Conservation (phyloP, 768 basidiomycete genomes). For the Guyanaporus albipodus region DNA sequence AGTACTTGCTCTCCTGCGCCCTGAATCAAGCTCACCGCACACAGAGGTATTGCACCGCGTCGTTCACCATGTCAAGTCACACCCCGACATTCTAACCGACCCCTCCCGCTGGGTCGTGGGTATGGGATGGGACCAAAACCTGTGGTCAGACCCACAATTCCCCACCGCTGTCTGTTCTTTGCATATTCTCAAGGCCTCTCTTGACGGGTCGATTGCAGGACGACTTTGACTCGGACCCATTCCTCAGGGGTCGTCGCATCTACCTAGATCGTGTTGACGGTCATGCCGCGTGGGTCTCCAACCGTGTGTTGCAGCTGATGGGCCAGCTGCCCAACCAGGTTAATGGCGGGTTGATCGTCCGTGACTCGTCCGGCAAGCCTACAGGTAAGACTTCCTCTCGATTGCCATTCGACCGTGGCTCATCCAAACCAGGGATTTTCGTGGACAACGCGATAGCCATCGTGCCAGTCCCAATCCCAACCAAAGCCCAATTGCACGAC, state of each 20-base stretch:
- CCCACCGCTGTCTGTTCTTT: constrained; percentile 60
- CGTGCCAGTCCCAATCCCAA: constrained; percentile 62
- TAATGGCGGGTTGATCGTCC: constrained; percentile 72
- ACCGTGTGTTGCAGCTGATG: constrained; percentile 62
- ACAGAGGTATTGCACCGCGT: constrained; percentile 63
- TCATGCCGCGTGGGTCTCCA: constrained; percentile 86
- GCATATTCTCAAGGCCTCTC: constrained; percentile 6
- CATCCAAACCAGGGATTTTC: constrained; percentile 51
- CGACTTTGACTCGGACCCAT: constrained; percentile 67
- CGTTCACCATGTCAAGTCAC: constrained; percentile 52
- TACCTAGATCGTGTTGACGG: constrained; percentile 73
- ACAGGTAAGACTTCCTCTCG: constrained; percentile 46
- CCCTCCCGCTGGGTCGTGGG: constrained; percentile 71
- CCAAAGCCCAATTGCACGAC: constrained; percentile 48
- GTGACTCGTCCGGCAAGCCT: constrained; percentile 56
- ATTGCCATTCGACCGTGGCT: neutral
- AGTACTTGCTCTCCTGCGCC: neutral
- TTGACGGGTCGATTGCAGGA: constrained; percentile 38
- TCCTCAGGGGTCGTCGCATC: constrained; percentile 68
- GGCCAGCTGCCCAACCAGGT: constrained; percentile 56
- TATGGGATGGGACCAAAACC: constrained; percentile 93
- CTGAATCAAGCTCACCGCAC: neutral
- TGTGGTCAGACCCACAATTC: constrained; percentile 60
- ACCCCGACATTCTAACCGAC: constrained; percentile 54
- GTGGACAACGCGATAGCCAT: constrained; percentile 86